A percentile compares a stretch with the other conserved stretches of the same genome.
phyloP scores from a whole-genome alignment of 169 alveolate species.

The Eimeria acervulina region DNA sequence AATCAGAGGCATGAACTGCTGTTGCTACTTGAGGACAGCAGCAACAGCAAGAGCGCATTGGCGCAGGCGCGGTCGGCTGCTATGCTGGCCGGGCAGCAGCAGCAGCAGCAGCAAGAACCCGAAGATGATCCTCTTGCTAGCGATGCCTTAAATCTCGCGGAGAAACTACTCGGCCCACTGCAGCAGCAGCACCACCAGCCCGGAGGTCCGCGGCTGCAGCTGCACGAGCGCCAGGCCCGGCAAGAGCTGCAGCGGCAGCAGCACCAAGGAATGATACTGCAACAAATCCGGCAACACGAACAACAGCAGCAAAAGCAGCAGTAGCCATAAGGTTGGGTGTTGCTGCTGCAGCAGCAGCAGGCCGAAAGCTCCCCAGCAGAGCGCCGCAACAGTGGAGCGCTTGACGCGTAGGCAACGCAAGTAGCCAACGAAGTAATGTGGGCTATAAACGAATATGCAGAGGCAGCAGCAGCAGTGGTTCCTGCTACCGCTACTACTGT shows the following conservation, averaged over 20 bases:
- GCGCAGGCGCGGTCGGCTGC: not conserved
- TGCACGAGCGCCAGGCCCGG: constrained; percentile 2
- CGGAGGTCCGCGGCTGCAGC: not conserved
- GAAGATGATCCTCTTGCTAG: not conserved
- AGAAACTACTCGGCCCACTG: constrained; percentile 57
- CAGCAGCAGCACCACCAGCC: constrained; percentile 22
- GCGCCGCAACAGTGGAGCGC: not conserved
- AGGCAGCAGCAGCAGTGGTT: not conserved
- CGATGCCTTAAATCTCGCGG: constrained; percentile 33
- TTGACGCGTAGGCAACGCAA: not conserved
- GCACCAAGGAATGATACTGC: constrained; percentile 20
- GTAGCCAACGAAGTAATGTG: not conserved
- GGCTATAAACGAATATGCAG: not conserved
- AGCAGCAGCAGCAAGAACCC: constrained; percentile 27
- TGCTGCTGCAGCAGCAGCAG: not conserved
- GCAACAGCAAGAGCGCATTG: not conserved
- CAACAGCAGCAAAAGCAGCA: not conserved
- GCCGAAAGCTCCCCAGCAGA: not conserved
- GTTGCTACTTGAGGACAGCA: constrained; percentile 18
- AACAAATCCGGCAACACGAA: constrained; percentile 57
- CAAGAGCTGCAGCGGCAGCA: constrained; percentile 43
- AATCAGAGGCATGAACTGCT: constrained; percentile 53
- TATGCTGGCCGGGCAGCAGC: not conserved
- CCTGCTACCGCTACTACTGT: not conserved
- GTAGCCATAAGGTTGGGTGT: not conserved